Conservation (phyloP, 495 filamentous ascomycete genomes). For the Parachaetomium inaequale region DNA sequence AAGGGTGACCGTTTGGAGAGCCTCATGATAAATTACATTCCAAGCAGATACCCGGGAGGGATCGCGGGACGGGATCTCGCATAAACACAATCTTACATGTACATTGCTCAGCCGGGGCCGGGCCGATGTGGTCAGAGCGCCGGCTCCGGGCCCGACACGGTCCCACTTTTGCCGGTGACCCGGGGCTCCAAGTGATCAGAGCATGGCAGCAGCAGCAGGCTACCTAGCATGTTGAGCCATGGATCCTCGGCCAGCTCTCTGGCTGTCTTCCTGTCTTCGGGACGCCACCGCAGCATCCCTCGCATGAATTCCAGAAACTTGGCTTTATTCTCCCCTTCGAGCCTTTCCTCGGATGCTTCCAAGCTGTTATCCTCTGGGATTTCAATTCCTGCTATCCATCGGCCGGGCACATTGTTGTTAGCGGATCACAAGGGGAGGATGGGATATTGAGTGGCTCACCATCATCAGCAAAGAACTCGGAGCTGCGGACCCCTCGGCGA, state of each 20-base stretch:
- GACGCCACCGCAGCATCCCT: constrained; percentile 50
- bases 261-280: constrained; percentile 45
- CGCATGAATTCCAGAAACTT: constrained; percentile 28
- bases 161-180: neutral
- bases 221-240: constrained; percentile 33
- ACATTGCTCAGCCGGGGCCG: neutral
- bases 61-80: constrained; percentile 5
- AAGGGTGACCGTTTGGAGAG: neutral
- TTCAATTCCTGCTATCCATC: constrained; percentile 11
- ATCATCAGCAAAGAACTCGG: neutral
- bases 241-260: constrained; percentile 41
- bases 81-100: neutral
- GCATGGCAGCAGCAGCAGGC: too few relatives aligned
- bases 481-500: neutral
- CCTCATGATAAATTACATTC: neutral
- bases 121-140: neutral
- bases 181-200: neutral
- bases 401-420: neutral
- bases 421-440: too few relatives aligned
- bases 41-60: neutral
- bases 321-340: constrained; percentile 38
- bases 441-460: too few relatives aligned
- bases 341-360: constrained; percentile 33
- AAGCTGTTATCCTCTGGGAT: constrained; percentile 9
- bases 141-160: neutral